Percentiles rank a stretch among this genome's conserved stretches.
phyloP scores from a whole-genome alignment of 345 rosid genomes.

The Geranium rotundifolium region DNA sequence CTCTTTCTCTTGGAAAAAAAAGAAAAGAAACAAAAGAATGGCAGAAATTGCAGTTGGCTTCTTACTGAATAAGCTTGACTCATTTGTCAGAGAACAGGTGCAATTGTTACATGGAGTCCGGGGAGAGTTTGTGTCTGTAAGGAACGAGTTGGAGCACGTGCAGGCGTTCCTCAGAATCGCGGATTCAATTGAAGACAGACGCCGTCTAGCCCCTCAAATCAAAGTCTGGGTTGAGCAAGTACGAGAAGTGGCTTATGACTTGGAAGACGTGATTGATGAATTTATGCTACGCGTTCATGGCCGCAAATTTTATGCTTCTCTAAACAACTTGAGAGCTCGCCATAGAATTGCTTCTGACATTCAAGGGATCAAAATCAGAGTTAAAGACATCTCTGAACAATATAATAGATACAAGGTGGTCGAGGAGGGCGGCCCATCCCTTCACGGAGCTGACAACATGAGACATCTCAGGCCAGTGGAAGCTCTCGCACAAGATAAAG shows the following conservation, averaged over 20 bases:
- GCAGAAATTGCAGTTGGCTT: conserved; percentile 19
- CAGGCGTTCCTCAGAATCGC: conserved; percentile 17
- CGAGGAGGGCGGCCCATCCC: conserved; percentile 11
- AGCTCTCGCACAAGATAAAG: conserved; percentile 5
- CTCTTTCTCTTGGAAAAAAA: too few species aligned
- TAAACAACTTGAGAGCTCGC: conserved; percentile 8
- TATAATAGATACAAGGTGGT: conserved; percentile 8
- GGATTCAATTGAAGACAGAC: conserved; percentile 14
- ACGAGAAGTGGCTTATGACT: conserved; percentile 17
- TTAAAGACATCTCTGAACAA: conserved; percentile 5
- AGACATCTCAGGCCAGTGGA: conserved; percentile 6
- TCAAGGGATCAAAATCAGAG: conserved; percentile 12
- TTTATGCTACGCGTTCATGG: conserved; percentile 5
- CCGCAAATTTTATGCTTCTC: not conserved
- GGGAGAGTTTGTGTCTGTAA: conserved; percentile 16
- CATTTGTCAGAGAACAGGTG: conserved; percentile 13
- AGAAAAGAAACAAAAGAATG: conserved; percentile 12
- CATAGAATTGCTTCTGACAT: conserved; percentile 15
- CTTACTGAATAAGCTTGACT: conserved; percentile 16
- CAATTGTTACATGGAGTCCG: conserved; percentile 10
- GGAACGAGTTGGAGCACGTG: conserved; percentile 17
- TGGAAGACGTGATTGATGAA: conserved; percentile 16
- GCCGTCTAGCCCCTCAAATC: conserved; percentile 13
- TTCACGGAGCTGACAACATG: conserved; percentile 4
- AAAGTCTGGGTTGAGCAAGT: conserved; percentile 27